Evolutionary conservation across 75 land plant species (phyloP).

Genomic region (Sequoia sempervirens): DNA sequence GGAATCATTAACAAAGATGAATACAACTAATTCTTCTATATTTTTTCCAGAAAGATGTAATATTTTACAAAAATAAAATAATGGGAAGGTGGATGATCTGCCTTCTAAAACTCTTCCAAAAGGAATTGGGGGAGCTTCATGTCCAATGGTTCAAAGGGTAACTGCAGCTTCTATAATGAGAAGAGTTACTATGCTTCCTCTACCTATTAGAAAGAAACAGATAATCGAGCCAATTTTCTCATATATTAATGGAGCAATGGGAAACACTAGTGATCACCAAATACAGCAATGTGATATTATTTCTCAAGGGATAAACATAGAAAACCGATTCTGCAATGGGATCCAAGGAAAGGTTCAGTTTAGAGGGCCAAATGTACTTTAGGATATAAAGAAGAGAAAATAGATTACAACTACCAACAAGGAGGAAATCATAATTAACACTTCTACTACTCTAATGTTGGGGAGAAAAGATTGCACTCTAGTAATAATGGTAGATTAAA

Average conservation of each 20-base stretch:
- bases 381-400: neutral
- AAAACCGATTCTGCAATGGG: neutral
- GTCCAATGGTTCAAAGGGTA: neutral
- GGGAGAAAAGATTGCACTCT: no score
- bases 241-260: neutral
- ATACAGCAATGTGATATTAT: neutral
- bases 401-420: neutral
- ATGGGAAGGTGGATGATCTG: neutral
- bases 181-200: neutral
- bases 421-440: neutral
- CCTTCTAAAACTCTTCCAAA: neutral
- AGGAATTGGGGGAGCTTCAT: neutral
- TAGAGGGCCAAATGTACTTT: neutral
- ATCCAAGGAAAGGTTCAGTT: neutral
- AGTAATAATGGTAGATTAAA: no score
- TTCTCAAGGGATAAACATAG: neutral
- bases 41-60: no score
- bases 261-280: neutral
- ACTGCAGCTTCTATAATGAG: neutral
- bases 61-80: neutral
- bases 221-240: neutral
- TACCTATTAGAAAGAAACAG: neutral
- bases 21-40: no score
- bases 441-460: no score
- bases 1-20: no score